Evolutionary conservation across 345 rosid genomes (phyloP).

Genomic region (Hypericum androsaemum): DNA sequence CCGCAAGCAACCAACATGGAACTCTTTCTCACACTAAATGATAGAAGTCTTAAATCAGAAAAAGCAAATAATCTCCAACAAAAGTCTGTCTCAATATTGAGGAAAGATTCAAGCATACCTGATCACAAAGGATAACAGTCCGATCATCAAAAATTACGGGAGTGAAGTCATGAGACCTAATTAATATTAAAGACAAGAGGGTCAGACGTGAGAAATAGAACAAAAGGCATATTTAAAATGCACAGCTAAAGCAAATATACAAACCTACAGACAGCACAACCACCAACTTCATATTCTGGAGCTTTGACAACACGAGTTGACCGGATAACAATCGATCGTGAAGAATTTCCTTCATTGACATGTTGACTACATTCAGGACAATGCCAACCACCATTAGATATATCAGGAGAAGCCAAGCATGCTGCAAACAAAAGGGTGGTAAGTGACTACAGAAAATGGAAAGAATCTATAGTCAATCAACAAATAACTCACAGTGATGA

Average conservation of each 20-base stretch:
- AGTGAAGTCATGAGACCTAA: constrained; percentile 76
- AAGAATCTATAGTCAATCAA: neutral
- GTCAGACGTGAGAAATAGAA: constrained; percentile 6
- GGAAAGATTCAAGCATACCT: constrained; percentile 42
- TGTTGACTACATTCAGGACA: constrained; percentile 62
- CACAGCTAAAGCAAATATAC: constrained; percentile 3
- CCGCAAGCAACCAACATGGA: constrained; percentile 81
- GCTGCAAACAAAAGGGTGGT: constrained; percentile 45
- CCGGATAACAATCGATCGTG: constrained; percentile 49
- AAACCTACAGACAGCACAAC: constrained; percentile 93
- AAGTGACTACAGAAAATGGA: constrained; percentile 9
- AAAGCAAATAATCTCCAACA: neutral
- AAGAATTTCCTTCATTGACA: constrained; percentile 27
- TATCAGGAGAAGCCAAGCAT: constrained; percentile 53
- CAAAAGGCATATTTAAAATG: constrained; percentile 1
- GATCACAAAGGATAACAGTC: constrained; percentile 91
- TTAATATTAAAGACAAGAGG: constrained; percentile 13
- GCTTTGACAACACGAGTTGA: constrained; percentile 58
- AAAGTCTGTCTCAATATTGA: neutral
- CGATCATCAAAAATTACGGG: constrained; percentile 57
- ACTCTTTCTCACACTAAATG: constrained; percentile 76
- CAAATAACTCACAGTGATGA: neutral
- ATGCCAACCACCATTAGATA: constrained; percentile 67
- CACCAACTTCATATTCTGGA: constrained; percentile 76
- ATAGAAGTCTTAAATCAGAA: constrained; percentile 5